Conservation (phyloP, 106 monocot species). For the Dendrobium chrysotoxum region DNA sequence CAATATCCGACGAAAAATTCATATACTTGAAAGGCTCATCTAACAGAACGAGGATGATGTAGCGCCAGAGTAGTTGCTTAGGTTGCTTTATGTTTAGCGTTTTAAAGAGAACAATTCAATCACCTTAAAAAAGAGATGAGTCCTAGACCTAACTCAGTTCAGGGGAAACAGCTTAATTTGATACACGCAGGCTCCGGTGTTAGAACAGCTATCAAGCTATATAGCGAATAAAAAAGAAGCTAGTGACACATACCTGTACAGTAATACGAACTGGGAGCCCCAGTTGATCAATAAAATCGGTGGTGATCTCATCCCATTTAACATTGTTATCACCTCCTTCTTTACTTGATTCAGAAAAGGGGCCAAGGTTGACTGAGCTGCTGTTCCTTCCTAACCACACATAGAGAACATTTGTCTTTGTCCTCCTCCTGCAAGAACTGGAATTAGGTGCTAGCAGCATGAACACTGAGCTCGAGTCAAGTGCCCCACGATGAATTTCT, state of each 20-base stretch:
- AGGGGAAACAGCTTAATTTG: neutral
- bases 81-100: no score
- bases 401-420: slow-evolving; percentile 26
- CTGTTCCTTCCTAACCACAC: slow-evolving; percentile 42
- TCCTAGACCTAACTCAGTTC: neutral
- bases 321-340: slow-evolving; percentile 6
- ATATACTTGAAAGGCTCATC: no score
- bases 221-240: no score
- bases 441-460: slow-evolving; percentile 42
- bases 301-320: slow-evolving; percentile 16
- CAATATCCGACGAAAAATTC: no score
- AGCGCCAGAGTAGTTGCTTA: no score
- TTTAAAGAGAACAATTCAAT: no score
- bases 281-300: slow-evolving; percentile 38
- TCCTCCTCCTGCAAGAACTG: slow-evolving; percentile 10
- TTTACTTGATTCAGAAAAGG: neutral
- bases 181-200: neutral
- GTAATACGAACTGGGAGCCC: slow-evolving; percentile 30
- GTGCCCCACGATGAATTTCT: slow-evolving; percentile 34
- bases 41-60: no score
- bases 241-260: slow-evolving; percentile 37
- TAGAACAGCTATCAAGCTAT: neutral
- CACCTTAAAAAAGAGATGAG: neutral
- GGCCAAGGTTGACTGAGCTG: neutral
- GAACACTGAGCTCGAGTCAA: slow-evolving; percentile 49